Evolutionary conservation across 192 early-diverging fungal species (phyloP).

Genomic region (Gaertneriomyces sp.): DNA sequence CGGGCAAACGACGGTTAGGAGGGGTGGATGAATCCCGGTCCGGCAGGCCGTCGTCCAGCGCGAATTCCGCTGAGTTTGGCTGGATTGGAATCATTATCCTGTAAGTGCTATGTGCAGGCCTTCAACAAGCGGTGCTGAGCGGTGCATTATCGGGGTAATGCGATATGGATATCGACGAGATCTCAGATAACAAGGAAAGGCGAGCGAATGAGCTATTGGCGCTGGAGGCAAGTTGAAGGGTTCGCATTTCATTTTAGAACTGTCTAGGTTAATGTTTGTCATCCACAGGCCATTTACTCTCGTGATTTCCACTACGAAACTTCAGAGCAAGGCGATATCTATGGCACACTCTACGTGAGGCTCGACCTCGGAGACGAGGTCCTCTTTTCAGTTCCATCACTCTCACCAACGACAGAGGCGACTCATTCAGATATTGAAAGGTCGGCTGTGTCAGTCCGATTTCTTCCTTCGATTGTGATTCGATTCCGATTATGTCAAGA

Average conservation of each 20-base stretch:
- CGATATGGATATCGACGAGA: neutral
- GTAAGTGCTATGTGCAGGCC: too few relatives aligned
- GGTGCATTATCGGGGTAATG: too few relatives aligned
- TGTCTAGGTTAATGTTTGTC: neutral
- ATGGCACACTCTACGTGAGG: neutral
- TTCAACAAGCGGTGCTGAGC: too few relatives aligned
- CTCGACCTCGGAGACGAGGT: conserved; percentile 6
- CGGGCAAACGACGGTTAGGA: too few relatives aligned
- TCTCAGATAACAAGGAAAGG: conserved; percentile 3
- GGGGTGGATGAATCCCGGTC: too few relatives aligned
- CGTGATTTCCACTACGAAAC: neutral
- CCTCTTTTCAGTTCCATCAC: neutral
- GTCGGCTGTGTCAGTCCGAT: neutral
- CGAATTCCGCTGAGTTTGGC: too few relatives aligned
- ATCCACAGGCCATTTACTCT: conserved; percentile 3
- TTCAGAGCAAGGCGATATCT: neutral
- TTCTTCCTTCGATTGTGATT: conserved; percentile 17
- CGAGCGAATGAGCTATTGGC: conserved; percentile 12
- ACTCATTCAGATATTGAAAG: neutral
- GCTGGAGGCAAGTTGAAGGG: neutral
- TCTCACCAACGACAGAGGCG: neutral
- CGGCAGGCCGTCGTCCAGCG: too few relatives aligned
- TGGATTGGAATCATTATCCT: too few relatives aligned
- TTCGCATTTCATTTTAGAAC: neutral
- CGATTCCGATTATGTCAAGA: conserved; percentile 2